A percentile compares a stretch with the other conserved stretches of the same genome.
phyloP scores from a whole-genome alignment of 116 monocot genomes.

The Phalaenopsis hybrid region DNA sequence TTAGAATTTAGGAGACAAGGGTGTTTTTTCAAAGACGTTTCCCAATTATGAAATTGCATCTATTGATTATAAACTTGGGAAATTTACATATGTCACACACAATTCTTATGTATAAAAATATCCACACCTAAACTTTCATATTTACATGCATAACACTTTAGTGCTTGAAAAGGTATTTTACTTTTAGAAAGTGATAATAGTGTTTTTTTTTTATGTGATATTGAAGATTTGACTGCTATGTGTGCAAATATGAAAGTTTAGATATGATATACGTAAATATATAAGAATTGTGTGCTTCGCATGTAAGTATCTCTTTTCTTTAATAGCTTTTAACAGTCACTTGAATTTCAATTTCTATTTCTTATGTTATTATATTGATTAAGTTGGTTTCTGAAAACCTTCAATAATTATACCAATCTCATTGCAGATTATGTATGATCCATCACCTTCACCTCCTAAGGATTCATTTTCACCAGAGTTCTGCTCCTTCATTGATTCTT shows the following conservation, averaged over 20 bases:
- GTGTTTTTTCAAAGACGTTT: background rate
- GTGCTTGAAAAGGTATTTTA: no score
- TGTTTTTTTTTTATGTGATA: no score
- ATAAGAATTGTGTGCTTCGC: no score
- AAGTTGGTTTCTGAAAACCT: background rate
- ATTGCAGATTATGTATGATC: conserved; percentile 85
- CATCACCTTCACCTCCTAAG: conserved; percentile 77
- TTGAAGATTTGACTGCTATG: no score
- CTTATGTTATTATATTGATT: background rate
- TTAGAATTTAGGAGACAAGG: background rate
- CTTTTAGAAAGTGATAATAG: no score
- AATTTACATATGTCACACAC: no score
- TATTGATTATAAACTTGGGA: background rate
- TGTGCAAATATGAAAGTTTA: no score
- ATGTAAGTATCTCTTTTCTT: background rate
- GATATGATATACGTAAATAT: no score
- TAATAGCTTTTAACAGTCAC: background rate
- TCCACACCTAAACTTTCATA: no score
- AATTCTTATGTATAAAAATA: no score
- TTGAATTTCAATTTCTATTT: background rate
- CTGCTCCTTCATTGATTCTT: conserved; percentile 90
- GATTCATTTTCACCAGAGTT: conserved; percentile 71
- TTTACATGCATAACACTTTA: no score
- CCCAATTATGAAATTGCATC: background rate
- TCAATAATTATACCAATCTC: conserved; percentile 3